A percentile compares a stretch with the other conserved stretches of the same genome.
These are phyloP conservation scores for Sistotremastrum niveocremeum DNA, from an alignment of 768 basidiomycete genomes.

Conservation along the genomic window DNA sequence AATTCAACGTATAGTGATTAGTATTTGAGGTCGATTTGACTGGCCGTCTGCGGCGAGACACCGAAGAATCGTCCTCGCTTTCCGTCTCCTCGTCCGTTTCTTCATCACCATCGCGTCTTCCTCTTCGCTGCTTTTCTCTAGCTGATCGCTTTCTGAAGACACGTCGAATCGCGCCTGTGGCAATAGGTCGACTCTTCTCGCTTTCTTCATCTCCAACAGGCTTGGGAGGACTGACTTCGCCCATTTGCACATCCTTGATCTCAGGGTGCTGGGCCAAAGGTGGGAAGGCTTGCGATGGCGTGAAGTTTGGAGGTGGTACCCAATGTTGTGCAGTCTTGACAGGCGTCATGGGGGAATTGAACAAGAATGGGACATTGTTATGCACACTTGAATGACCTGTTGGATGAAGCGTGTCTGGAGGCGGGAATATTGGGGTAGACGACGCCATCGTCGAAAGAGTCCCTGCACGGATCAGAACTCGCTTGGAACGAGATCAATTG, in stretches of 20 bases:
- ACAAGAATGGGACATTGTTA: constrained; percentile 60
- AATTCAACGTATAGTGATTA: constrained; percentile 75
- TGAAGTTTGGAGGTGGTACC: constrained; percentile 50
- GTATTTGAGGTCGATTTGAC: constrained; percentile 37
- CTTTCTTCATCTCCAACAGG: constrained; percentile 13
- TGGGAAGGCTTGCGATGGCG: constrained; percentile 47
- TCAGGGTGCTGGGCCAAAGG: constrained; percentile 28
- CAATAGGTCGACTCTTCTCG: constrained; percentile 31
- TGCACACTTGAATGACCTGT: constrained; percentile 38
- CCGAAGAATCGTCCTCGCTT: constrained; percentile 33
- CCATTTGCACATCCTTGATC: constrained; percentile 61
- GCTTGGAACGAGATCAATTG: constrained; percentile 5
- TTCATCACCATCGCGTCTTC: constrained; percentile 11
- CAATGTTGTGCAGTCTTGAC: constrained; percentile 38
- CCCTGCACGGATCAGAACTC: constrained; percentile 29
- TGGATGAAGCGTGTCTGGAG: constrained; percentile 27
- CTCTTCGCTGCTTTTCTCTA: constrained; percentile 1
- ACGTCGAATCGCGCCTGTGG: constrained; percentile 50
- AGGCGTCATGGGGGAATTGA: constrained; percentile 38
- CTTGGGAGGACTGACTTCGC: constrained; percentile 50
- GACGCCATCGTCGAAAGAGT: constrained; percentile 30
- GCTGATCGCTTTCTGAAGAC: constrained; percentile 27
- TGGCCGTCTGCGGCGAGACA: constrained; percentile 11
- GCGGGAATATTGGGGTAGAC: constrained; percentile 21
- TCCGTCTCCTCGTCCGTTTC: constrained; percentile 22